Conservation (phyloP, 2,329 filamentous ascomycete genomes). For the Cryphonectria radicalis region DNA sequence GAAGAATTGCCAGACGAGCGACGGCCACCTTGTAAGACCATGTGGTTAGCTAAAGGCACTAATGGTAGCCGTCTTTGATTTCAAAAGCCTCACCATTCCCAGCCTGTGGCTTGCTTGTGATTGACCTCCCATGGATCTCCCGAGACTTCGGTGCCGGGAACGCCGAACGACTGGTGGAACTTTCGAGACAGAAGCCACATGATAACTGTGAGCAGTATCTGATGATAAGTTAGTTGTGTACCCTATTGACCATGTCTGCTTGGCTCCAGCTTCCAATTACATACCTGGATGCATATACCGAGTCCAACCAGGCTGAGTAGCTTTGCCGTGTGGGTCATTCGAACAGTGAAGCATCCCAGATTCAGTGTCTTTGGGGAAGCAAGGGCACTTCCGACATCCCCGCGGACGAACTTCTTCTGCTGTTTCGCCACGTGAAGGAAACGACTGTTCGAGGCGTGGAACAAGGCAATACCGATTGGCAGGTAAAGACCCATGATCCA, state of each 20-base stretch:
- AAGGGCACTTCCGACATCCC: conserved; percentile 21
- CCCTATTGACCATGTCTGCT: background rate
- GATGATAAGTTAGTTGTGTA: conserved; percentile 23
- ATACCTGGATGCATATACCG: conserved; percentile 62
- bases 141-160: conserved; percentile 63
- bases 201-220: conserved; percentile 62
- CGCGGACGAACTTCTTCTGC: conserved; percentile 46
- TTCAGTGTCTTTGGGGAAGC: conserved; percentile 11
- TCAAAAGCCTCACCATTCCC: conserved; percentile 61
- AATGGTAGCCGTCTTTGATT: conserved; percentile 20
- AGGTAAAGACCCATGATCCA: conserved; percentile 71
- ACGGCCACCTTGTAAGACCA: conserved; percentile 54
- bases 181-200: conserved; percentile 68
- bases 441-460: conserved; percentile 66
- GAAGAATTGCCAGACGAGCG: conserved; percentile 66
- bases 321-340: conserved; percentile 50
- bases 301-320: conserved; percentile 55
- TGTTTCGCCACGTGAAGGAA: conserved; percentile 62
- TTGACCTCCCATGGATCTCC: conserved; percentile 57
- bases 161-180: conserved; percentile 65
- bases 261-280: conserved; percentile 24
- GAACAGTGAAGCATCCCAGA: conserved; percentile 42
- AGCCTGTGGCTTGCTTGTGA: conserved; percentile 54
- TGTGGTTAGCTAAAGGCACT: conserved; percentile 30
- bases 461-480: conserved; percentile 67